Conservation (phyloP, 306 rosid species). For the Ochetophila trinervis region DNA sequence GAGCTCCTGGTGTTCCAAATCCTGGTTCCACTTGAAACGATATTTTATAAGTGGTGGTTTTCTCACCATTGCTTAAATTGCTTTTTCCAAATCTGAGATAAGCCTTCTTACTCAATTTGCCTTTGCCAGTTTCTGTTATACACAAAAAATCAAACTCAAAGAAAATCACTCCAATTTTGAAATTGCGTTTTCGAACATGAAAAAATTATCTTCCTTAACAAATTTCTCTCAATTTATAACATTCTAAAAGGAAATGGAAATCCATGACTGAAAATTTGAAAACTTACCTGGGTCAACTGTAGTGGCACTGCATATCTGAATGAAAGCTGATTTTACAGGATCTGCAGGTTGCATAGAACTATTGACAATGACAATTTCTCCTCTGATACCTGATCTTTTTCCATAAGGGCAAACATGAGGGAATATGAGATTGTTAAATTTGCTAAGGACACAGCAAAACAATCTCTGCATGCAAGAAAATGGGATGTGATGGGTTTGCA, state of each 20-base stretch:
- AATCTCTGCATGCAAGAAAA: conserved; percentile 14
- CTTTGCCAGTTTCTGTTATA: conserved; percentile 54
- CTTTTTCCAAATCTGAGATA: conserved; percentile 34
- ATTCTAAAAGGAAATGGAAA: background rate
- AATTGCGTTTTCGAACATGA: background rate
- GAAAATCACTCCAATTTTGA: background rate
- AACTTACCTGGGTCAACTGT: conserved; percentile 49
- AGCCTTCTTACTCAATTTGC: conserved; percentile 39
- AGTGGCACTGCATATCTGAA: conserved; percentile 59
- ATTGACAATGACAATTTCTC: conserved; percentile 30
- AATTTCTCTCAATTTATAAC: background rate
- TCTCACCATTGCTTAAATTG: conserved; percentile 28
- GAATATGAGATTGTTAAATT: conserved; percentile 8
- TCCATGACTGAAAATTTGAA: background rate
- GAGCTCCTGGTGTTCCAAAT: conserved; percentile 69
- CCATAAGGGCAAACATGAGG: conserved; percentile 13
- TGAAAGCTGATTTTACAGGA: conserved; percentile 45
- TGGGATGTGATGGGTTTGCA: conserved; percentile 21
- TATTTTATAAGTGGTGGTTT: conserved; percentile 38
- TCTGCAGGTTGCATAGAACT: conserved; percentile 26
- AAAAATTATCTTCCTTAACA: too few relatives aligned
- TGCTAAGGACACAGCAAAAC: conserved; percentile 16
- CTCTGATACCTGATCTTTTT: conserved; percentile 29
- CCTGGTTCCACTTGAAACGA: conserved; percentile 36
- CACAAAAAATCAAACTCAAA: conserved; percentile 10